A percentile compares a stretch with the other conserved stretches of the same genome.
phyloP scores from a whole-genome alignment of 495 filamentous ascomycete genomes.

The Penicillium turbatum region DNA sequence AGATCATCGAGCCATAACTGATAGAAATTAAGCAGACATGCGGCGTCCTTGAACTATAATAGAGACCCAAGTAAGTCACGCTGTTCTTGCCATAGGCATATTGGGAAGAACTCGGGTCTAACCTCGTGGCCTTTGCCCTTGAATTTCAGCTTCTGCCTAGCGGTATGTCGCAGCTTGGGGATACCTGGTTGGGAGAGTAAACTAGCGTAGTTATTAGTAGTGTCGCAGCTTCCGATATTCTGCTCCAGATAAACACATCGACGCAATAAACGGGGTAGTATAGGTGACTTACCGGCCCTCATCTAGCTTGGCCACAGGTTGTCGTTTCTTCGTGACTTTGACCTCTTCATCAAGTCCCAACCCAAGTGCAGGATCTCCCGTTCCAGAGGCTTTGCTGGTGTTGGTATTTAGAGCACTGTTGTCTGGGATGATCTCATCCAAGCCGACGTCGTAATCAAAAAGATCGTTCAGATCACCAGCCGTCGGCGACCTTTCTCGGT shows the following conservation, averaged over 20 bases:
- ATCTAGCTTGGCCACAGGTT: conserved; percentile 79
- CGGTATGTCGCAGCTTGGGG: conserved; percentile 69
- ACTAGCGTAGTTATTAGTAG: conserved; percentile 33
- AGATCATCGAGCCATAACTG: conserved; percentile 97
- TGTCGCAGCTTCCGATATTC: neutral
- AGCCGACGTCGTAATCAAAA: conserved; percentile 65
- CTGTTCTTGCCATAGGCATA: neutral
- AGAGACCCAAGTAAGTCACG: conserved; percentile 2
- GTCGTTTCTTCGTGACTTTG: conserved; percentile 69
- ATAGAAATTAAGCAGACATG: conserved; percentile 80
- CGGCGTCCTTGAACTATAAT: conserved; percentile 74
- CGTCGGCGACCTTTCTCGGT: conserved; percentile 11
- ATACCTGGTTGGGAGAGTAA: conserved; percentile 78
- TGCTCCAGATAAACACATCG: neutral
- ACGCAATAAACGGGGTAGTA: neutral
- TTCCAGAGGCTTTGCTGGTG: conserved; percentile 24
- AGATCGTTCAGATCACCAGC: conserved; percentile 53
- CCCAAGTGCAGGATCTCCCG: conserved; percentile 30
- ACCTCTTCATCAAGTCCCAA: conserved; percentile 86
- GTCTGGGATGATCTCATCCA: conserved; percentile 48
- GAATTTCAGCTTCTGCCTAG: conserved; percentile 68
- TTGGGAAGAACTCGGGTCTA: conserved; percentile 7
- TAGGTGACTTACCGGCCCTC: conserved; percentile 56
- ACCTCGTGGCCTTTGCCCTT: conserved; percentile 96
- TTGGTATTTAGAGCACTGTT: conserved; percentile 26